phyloP scores from a whole-genome alignment of 192 early-diverging fungal species.

The Entomortierella chlamydospora region DNA sequence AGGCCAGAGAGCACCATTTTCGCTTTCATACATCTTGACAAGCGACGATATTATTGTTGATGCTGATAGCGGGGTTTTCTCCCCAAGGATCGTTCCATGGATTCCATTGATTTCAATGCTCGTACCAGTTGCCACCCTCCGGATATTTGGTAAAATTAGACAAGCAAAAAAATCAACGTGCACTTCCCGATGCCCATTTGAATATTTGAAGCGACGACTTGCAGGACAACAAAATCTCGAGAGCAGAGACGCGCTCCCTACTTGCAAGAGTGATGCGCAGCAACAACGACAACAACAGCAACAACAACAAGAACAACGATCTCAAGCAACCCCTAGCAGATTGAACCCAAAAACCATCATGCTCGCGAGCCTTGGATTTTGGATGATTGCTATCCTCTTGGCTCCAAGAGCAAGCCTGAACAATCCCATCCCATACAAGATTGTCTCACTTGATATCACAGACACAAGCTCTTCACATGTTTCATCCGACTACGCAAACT shows the following conservation, averaged over 20 bases:
- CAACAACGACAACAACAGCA: background rate
- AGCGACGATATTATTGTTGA: no score
- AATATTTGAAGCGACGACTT: no score
- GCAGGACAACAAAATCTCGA: background rate
- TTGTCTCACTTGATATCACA: background rate
- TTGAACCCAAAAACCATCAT: constrained; percentile 2
- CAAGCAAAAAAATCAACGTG: no score
- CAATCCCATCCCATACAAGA: constrained; percentile 1
- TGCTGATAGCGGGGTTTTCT: no score
- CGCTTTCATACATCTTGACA: no score
- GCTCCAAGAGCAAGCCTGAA: constrained; percentile 7
- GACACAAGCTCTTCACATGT: background rate
- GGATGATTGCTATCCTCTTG: background rate
- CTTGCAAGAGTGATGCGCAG: background rate
- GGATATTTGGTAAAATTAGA: no score
- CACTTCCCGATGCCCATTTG: no score
- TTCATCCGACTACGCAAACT: no score
- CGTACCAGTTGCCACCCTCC: no score
- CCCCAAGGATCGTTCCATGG: no score
- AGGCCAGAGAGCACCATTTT: no score
- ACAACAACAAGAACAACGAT: constrained; percentile 2
- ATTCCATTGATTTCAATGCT: no score
- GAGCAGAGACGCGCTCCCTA: background rate
- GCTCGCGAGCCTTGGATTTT: constrained; percentile 7
- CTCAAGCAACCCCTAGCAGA: background rate